Conservation (phyloP, 2,329 filamentous ascomycete species). For the Aureobasidium sp. region DNA sequence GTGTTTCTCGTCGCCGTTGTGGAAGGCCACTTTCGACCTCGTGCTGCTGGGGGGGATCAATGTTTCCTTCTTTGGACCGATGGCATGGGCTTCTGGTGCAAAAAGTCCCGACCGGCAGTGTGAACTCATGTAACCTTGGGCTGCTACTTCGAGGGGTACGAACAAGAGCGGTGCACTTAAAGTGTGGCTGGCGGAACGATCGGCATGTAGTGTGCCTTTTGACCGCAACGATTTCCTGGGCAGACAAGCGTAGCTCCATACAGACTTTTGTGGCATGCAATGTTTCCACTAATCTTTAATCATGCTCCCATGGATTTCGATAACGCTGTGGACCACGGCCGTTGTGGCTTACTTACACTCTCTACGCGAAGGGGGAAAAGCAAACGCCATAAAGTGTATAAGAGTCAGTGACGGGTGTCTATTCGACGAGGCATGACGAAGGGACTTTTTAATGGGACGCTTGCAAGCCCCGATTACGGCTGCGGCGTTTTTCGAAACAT, state of each 20-base stretch:
- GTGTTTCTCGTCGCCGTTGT: background rate
- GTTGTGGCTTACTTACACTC: constrained; percentile 8
- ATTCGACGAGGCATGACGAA: background rate
- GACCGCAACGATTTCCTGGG: constrained; percentile 11
- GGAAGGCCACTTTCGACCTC: background rate
- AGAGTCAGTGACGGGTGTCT: constrained; percentile 11
- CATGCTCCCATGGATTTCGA: background rate
- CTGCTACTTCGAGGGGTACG: background rate
- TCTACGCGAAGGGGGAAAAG: constrained; percentile 5
- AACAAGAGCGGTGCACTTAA: constrained; percentile 9
- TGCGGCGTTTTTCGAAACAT: constrained; percentile 12
- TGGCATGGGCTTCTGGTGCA: background rate
- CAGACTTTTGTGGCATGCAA: background rate
- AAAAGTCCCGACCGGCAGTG: constrained; percentile 14
- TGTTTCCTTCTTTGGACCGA: background rate
- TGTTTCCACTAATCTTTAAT: constrained; percentile 14
- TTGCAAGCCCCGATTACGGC: constrained; percentile 4
- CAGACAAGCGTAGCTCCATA: background rate
- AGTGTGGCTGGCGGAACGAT: constrained; percentile 14
- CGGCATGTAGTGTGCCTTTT: constrained; percentile 13
- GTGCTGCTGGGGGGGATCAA: background rate
- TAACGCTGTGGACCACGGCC: constrained; percentile 1
- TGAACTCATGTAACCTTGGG: background rate
- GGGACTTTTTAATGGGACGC: background rate
- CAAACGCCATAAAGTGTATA: constrained; percentile 11